Evolutionary conservation across 2,329 filamentous ascomycete species (phyloP).

Genomic region (Pseudogymnoascus sp.): DNA sequence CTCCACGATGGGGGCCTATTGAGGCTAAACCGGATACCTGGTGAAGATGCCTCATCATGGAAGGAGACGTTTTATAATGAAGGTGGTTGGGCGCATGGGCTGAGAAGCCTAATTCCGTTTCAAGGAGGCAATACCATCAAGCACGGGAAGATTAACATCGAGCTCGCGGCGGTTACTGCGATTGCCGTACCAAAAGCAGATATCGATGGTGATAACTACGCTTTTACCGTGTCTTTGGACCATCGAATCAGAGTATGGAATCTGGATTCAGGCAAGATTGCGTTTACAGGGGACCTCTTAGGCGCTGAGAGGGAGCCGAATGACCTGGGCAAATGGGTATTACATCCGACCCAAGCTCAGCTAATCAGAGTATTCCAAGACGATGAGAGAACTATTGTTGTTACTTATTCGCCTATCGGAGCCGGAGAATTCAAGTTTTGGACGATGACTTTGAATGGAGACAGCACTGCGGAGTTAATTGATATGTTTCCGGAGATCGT

Average conservation of each 20-base stretch:
- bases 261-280: slow-evolving; percentile 67
- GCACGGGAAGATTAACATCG: slow-evolving; percentile 56
- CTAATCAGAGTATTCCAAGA: slow-evolving; percentile 64
- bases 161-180: slow-evolving; percentile 59
- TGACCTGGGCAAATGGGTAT: slow-evolving; percentile 62
- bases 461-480: slow-evolving; percentile 50
- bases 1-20: slow-evolving; percentile 72
- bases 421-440: slow-evolving; percentile 93
- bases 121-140: slow-evolving; percentile 55
- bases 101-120: slow-evolving; percentile 59
- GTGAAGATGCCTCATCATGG: slow-evolving; percentile 48
- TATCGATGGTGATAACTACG: slow-evolving; percentile 41
- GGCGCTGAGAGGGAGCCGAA: slow-evolving; percentile 57
- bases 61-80: slow-evolving; percentile 66
- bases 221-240: slow-evolving; percentile 79
- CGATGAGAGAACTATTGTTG: slow-evolving; percentile 49
- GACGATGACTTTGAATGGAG: slow-evolving; percentile 58
- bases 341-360: slow-evolving; percentile 71
- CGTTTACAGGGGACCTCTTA: slow-evolving; percentile 69
- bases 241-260: slow-evolving; percentile 89
- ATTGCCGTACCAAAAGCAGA: slow-evolving; percentile 44
- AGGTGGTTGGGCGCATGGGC: slow-evolving; percentile 60
- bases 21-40: slow-evolving; percentile 53
- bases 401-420: slow-evolving; percentile 82
- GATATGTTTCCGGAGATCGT: slow-evolving; percentile 63